Evolutionary conservation across 2,329 filamentous ascomycete species (phyloP).

Genomic region (Myriangium duriaei): DNA sequence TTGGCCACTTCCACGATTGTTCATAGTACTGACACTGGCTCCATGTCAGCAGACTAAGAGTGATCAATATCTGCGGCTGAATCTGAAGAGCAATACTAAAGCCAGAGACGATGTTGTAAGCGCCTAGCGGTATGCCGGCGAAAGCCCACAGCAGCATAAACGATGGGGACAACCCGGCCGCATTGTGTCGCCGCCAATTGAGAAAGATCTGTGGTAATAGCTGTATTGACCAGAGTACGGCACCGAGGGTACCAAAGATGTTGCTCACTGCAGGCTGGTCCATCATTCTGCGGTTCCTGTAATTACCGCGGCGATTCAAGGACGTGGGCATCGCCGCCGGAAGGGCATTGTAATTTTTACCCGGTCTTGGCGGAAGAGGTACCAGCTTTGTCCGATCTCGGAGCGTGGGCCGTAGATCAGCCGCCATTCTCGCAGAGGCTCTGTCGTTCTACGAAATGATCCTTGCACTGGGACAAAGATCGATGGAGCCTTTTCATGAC

Average conservation of each 20-base stretch:
- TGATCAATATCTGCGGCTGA: constrained; percentile 45
- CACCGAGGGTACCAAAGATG: background rate
- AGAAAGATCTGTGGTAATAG: constrained; percentile 57
- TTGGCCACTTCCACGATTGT: constrained; percentile 39
- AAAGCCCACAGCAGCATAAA: constrained; percentile 64
- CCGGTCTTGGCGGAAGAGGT: too few species aligned
- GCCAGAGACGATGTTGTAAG: constrained; percentile 43
- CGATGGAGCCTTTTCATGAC: too few species aligned
- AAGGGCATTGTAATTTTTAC: too few species aligned
- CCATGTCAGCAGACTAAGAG: constrained; percentile 42
- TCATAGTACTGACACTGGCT: constrained; percentile 45
- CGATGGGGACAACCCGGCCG: constrained; percentile 50
- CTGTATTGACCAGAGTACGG: constrained; percentile 24
- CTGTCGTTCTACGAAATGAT: too few species aligned
- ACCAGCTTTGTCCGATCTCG: too few species aligned
- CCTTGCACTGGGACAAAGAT: too few species aligned
- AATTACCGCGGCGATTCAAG: too few species aligned
- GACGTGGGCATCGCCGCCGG: too few species aligned
- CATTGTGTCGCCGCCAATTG: constrained; percentile 55
- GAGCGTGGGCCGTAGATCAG: too few species aligned
- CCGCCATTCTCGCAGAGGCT: too few species aligned
- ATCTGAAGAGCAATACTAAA: constrained; percentile 42
- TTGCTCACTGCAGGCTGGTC: background rate
- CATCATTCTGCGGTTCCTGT: too few species aligned
- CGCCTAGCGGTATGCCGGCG: constrained; percentile 54